Evolutionary conservation across 139 green algal genomes (phyloP).

Genomic region (Chlamydomonas schloesseri): DNA sequence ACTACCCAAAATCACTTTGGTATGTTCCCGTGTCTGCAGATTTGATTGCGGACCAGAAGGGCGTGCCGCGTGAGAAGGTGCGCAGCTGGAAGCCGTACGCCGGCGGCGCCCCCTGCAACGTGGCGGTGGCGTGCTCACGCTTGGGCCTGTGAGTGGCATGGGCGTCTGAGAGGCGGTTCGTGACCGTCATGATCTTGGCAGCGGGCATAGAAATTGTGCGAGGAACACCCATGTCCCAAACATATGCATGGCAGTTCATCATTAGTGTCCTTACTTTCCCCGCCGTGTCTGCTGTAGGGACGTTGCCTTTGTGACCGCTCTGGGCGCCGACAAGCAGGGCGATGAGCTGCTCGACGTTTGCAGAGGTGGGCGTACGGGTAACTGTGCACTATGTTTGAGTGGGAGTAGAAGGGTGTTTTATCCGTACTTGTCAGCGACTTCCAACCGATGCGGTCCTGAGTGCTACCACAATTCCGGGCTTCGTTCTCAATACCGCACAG

Average conservation of each 20-base stretch:
- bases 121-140: constrained; percentile 74
- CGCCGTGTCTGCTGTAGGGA: background rate
- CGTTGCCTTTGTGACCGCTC: constrained; percentile 74
- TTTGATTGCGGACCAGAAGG: constrained; percentile 85
- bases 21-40: constrained; percentile 62
- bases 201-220: too few relatives aligned
- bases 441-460: too few relatives aligned
- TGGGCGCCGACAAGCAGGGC: constrained; percentile 83
- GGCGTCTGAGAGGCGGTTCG: too few relatives aligned
- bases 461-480: too few relatives aligned
- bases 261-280: too few relatives aligned
- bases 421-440: too few relatives aligned
- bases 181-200: too few relatives aligned
- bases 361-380: constrained; percentile 49
- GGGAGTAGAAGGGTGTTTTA: too few relatives aligned
- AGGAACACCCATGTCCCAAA: too few relatives aligned
- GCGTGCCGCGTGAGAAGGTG: constrained; percentile 77
- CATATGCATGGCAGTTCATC: too few relatives aligned
- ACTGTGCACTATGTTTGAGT: too few relatives aligned
- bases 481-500: constrained; percentile 59
- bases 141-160: constrained; percentile 45
- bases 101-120: constrained; percentile 87
- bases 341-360: constrained; percentile 80
- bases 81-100: constrained; percentile 87
- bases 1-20: too few relatives aligned